Evolutionary conservation across 1,284 basidiomycete species (phyloP).

Genomic region (Ganoderma boninense): DNA sequence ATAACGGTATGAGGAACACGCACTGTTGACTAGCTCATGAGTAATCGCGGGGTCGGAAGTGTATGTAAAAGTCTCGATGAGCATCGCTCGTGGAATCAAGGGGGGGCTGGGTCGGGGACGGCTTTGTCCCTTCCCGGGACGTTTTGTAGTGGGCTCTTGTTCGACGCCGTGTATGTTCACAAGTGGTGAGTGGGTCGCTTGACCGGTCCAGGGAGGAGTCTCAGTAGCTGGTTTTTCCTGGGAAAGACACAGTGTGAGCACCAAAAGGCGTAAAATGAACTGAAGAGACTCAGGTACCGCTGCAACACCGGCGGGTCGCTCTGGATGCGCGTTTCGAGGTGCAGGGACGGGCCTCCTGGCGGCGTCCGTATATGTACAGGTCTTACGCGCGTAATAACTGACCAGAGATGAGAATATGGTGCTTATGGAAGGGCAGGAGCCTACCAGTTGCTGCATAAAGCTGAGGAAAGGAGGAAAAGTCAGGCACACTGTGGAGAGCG

Average conservation of each 20-base stretch:
- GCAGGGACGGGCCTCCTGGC: constrained; percentile 79
- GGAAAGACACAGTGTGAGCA: constrained; percentile 9
- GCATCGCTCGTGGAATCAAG: constrained; percentile 42
- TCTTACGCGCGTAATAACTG: constrained; percentile 82
- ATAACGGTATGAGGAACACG: constrained; percentile 40
- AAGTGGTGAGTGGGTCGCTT: constrained; percentile 27
- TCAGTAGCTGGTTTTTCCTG: constrained; percentile 26
- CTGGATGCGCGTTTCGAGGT: constrained; percentile 48
- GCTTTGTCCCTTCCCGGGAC: constrained; percentile 33
- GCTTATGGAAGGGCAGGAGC: constrained; percentile 29
- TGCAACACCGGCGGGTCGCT: constrained; percentile 21
- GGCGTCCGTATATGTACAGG: constrained; percentile 83
- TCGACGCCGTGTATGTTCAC: constrained; percentile 28
- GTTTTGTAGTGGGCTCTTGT: constrained; percentile 36
- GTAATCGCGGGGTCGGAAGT: constrained; percentile 67
- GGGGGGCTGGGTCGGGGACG: constrained; percentile 26
- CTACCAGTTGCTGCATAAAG: constrained; percentile 84
- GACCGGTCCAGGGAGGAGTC: constrained; percentile 28
- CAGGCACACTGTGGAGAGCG: constrained; percentile 16
- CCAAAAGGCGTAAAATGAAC: constrained; percentile 16
- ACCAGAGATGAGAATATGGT: constrained; percentile 16
- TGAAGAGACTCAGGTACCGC: constrained; percentile 25
- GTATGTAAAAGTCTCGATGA: constrained; percentile 31
- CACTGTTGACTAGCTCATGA: constrained; percentile 78
- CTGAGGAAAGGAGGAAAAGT: constrained; percentile 44